Evolutionary conservation across 495 filamentous ascomycete species (phyloP), one percentile per base, ranked within the genome.

Genomic region (Copromyces sp.): DNA sequence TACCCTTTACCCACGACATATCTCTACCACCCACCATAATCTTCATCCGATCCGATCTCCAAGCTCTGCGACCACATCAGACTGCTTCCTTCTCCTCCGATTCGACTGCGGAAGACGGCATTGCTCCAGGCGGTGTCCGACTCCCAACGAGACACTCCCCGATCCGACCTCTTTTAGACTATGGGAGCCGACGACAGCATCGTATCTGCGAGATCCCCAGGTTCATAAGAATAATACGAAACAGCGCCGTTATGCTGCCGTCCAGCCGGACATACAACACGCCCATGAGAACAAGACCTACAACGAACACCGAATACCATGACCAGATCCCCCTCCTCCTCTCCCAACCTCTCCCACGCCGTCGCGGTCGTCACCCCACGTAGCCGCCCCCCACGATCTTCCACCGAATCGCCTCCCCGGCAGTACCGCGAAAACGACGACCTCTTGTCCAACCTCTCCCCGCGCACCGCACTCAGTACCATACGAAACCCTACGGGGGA

Each of bases 401-500:
- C 76, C 35, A 81, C 81, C 40, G 78, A 77, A 38, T 82, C 81
- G 8, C 80, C 81, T 17, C 79, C 83, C 5, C 72, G 80, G 38
- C 81, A 78, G 68, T 78, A 77, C 59, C 83, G 79, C 68, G 69
- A 74, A 16, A 78, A 77, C 42, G 84, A 86, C 73, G 84, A 86
- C 70, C 74, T 86, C 4, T 79, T 86, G 29, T 76, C 80, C 20
- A 80, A 80, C 73, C 79, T 86, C 68, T 81, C 80, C 2, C 84
- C 84, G 40, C 74, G 79, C 40, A 74, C 79, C 39, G 83, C 81
- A 38, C 76, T 85, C 74, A 81, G 84, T 41, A 79, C 84, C 68
- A 78, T 86, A 61, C 79, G 79, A 65, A 80, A 78, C 78, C 90
- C 88, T 20, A 82, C 87, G 38, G 88, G 86, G 11, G 81, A 86